Evolutionary conservation across 257 asterid species (phyloP), one percentile per base, ranked within the genome.

Genomic region (Cruciata laevipes): DNA sequence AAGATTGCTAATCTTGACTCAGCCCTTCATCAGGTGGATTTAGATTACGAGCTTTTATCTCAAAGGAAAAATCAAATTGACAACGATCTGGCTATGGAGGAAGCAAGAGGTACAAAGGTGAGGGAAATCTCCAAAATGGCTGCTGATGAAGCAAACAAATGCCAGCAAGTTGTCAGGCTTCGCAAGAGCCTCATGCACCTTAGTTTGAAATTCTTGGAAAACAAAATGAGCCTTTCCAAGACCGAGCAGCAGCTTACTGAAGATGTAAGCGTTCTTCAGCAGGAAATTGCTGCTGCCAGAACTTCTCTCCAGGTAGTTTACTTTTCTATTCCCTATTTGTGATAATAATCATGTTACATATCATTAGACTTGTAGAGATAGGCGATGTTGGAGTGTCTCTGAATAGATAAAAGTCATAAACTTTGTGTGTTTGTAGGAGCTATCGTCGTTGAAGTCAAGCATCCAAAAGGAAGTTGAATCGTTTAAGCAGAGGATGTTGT

Each of bases 381-480:
- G 49, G 49, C 49, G 8, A 2, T 40, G 49, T 4, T 8, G 35
- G 17, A 18, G 8, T 20, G 8, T 20, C 23, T 61, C 65, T 60
- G 40, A 5, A 30, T 11, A 12, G 30, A 27, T 27, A 27, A 27
- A 27, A 27, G 30, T 27, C 30, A 27, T 1, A 27, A 27, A 27
- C 30, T 27, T 27, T 27, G 18, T 65, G 20, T 52, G 14, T 25
- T 61, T 73, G 64, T 59, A 82, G 86, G 86, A 79, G 71, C 65
- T 79, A 37, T 74, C 86, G 23, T 76, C 80, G 20, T 69, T 69
- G 13, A 82, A 82, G 69, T 75, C 83, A 49, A 74, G 75, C 66
- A 67, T 70, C 75, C 80, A 82, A 72, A 82, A 82, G 68, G 83
- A 82, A 71, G 52, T 70, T 18, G 86, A 79, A 62, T 79, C 84